A percentile compares a stretch with the other conserved stretches of the same genome.
Conservation (phyloP, 768 basidiomycete genomes). For the Mycena vulgaris region DNA sequence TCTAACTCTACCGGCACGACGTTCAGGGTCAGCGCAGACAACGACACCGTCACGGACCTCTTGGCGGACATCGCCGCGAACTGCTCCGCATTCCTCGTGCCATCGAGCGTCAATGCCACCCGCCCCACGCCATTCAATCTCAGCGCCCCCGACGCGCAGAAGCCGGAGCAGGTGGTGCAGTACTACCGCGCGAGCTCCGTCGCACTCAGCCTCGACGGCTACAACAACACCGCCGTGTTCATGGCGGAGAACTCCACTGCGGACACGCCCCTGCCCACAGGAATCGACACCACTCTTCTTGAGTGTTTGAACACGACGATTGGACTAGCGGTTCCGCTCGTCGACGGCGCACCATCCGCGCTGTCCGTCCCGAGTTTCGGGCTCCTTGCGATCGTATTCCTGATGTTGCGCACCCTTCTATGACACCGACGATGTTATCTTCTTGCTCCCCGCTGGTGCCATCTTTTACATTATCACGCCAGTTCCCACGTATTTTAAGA, state of each 20-base stretch:
- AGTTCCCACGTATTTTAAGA: too few relatives aligned
- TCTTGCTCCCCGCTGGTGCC: too few relatives aligned
- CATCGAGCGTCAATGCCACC: constrained; percentile 43
- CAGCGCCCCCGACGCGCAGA: constrained; percentile 41
- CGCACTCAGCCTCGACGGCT: constrained; percentile 70
- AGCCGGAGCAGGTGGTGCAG: constrained; percentile 67
- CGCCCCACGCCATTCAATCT: constrained; percentile 50
- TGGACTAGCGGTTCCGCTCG: constrained; percentile 41
- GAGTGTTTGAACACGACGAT: constrained; percentile 70
- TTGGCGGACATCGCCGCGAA: constrained; percentile 55
- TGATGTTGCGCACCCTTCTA: not conserved
- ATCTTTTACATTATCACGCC: too few relatives aligned
- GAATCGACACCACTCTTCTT: constrained; percentile 58
- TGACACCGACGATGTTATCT: too few relatives aligned
- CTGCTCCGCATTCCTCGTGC: constrained; percentile 55
- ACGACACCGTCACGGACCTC: constrained; percentile 58
- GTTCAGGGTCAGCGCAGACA: constrained; percentile 63
- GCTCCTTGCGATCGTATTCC: not conserved
- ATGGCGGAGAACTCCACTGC: constrained; percentile 45
- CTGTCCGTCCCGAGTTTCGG: not conserved
- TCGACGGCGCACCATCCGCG: constrained; percentile 12
- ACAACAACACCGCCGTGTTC: constrained; percentile 70
- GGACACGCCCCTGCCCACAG: constrained; percentile 57
- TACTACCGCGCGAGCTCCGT: constrained; percentile 74
- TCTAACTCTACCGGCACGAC: constrained; percentile 55